Evolutionary conservation across 129 eudicot genomes (phyloP).

Genomic region (Centaurea solstitialis): DNA sequence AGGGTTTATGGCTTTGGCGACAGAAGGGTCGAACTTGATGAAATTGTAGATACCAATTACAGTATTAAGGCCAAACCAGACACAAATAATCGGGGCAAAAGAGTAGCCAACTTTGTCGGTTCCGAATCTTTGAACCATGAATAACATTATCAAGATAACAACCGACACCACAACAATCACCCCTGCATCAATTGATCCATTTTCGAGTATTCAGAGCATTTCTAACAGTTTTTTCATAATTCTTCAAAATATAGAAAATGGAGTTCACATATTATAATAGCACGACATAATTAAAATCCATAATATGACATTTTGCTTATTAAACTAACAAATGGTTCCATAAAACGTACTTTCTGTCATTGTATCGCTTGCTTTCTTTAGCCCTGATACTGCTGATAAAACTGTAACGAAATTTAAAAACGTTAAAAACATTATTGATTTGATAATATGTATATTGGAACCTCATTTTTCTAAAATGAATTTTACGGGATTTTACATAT

Average conservation of each 20-base stretch:
- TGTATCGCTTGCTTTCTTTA: constrained; percentile 53
- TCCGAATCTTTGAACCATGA: constrained; percentile 77
- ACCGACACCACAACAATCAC: constrained; percentile 61
- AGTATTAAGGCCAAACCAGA: constrained; percentile 49
- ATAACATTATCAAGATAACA: constrained; percentile 51
- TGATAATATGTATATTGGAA: background rate
- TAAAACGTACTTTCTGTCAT: constrained; percentile 55
- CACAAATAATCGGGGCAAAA: constrained; percentile 59
- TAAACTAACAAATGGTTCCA: background rate
- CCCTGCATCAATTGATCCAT: constrained; percentile 40
- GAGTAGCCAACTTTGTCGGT: constrained; percentile 73
- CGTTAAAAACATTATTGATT: background rate
- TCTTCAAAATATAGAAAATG: no score
- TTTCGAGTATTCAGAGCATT: background rate
- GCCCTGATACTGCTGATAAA: constrained; percentile 72
- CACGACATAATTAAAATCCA: background rate
- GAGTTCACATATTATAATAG: background rate
- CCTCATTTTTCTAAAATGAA: background rate
- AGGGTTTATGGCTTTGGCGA: constrained; percentile 60
- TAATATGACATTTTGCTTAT: no score
- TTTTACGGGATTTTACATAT: background rate
- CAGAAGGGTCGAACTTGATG: constrained; percentile 53
- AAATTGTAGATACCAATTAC: constrained; percentile 63
- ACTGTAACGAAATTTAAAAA: constrained; percentile 22
- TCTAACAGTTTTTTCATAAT: no score